These are phyloP conservation scores for Cutaneotrichosporon cutaneum DNA, from an alignment of 1,284 basidiomycete genomes.

Conservation along the genomic window DNA sequence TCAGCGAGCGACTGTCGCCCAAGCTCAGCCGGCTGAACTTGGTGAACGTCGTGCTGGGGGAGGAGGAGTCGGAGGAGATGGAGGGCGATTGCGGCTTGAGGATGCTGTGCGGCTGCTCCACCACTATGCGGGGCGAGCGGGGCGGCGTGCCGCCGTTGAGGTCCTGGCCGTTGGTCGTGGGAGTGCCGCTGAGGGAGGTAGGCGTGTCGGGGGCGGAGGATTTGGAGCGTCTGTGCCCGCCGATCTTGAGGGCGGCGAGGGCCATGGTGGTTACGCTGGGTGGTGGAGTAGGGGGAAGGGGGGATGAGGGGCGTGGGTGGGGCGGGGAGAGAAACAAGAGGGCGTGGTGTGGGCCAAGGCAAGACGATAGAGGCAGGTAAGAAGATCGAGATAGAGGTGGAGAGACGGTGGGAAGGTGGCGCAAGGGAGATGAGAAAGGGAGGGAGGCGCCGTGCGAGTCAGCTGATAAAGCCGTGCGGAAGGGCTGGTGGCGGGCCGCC, in stretches of 20 bases:
- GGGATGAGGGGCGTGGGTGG: neutral
- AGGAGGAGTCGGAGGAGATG: neutral
- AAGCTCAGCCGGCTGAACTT: conserved; percentile 1
- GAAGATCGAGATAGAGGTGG: too few relatives aligned
- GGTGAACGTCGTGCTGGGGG: neutral
- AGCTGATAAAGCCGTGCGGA: neutral
- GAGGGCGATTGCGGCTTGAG: neutral
- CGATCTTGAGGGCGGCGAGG: conserved; percentile 13
- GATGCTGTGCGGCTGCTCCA: conserved; percentile 10
- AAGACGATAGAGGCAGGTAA: too few relatives aligned
- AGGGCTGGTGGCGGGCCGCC: too few relatives aligned
- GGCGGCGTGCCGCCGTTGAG: neutral
- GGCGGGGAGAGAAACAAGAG: neutral
- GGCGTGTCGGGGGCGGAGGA: neutral
- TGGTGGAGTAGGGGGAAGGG: neutral
- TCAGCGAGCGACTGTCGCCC: neutral
- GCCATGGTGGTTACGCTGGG: conserved; percentile 11
- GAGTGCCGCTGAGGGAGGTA: neutral
- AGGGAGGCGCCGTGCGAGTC: neutral
- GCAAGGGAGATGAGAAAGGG: neutral
- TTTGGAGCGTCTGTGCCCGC: conserved; percentile 9
- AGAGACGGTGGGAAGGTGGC: too few relatives aligned
- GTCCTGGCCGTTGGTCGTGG: neutral
- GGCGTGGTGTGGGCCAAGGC: neutral
- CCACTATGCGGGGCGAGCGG: conserved; percentile 3